Conservation (phyloP, 805 yeast species). For the Jamesozyma lodderae region DNA sequence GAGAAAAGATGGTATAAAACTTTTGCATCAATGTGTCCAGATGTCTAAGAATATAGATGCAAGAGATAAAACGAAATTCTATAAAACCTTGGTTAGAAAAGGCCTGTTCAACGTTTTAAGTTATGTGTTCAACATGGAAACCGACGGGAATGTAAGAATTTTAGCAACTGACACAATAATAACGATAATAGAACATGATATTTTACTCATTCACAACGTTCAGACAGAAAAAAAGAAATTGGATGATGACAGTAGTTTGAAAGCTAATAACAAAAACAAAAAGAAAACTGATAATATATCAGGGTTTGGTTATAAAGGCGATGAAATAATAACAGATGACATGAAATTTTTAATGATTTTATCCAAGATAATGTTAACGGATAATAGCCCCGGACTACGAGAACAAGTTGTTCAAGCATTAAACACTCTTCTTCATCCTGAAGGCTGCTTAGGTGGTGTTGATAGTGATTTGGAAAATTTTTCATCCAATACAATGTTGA, state of each 20-base stretch:
- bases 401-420: slow-evolving; percentile 81
- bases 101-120: slow-evolving; percentile 65
- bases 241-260: slow-evolving; percentile 4
- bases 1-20: slow-evolving; percentile 61
- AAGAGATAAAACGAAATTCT: slow-evolving; percentile 59
- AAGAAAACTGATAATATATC: not conserved
- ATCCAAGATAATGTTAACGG: slow-evolving; percentile 51
- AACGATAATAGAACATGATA: slow-evolving; percentile 77
- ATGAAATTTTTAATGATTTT: slow-evolving; percentile 49
- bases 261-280: not conserved
- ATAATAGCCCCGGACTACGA: slow-evolving; percentile 60
- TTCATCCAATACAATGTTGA: slow-evolving; percentile 1
- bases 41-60: slow-evolving; percentile 63
- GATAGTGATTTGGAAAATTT: slow-evolving; percentile 7
- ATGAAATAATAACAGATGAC: slow-evolving; percentile 32
- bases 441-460: slow-evolving; percentile 23
- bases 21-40: slow-evolving; percentile 70
- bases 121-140: slow-evolving; percentile 55
- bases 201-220: slow-evolving; percentile 43
- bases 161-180: slow-evolving; percentile 75
- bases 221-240: slow-evolving; percentile 14
- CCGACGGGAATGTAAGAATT: slow-evolving; percentile 39
- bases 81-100: slow-evolving; percentile 47
- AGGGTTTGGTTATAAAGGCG: not conserved
- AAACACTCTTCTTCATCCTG: slow-evolving; percentile 60